These are phyloP conservation scores for Holtermannia corniformis DNA, from an alignment of 768 basidiomycete species.

Conservation along the genomic window DNA sequence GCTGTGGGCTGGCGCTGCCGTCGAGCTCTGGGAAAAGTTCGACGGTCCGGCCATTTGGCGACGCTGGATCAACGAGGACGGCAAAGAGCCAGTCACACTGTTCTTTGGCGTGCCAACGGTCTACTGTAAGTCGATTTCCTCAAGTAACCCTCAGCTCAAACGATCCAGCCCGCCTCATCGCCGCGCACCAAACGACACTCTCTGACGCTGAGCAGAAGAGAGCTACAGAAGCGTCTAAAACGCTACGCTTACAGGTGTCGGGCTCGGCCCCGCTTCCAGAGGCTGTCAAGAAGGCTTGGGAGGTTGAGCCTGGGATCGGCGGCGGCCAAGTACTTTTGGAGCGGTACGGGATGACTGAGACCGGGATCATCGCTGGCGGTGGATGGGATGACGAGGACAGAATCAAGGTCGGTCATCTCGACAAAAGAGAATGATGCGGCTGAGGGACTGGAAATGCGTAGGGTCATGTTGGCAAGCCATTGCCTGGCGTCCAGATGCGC, in stretches of 20 bases:
- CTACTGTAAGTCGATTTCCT: constrained; percentile 15
- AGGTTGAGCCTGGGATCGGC: constrained; percentile 16
- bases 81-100: constrained; percentile 23
- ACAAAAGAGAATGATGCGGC: neutral
- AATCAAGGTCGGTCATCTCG: constrained; percentile 14
- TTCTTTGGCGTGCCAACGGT: constrained; percentile 38
- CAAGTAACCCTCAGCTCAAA: neutral
- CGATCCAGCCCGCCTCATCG: constrained; percentile 17
- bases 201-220: constrained; percentile 9
- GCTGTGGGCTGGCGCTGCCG: constrained; percentile 31
- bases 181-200: constrained; percentile 8
- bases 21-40: constrained; percentile 32
- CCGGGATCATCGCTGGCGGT: constrained; percentile 26
- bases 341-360: constrained; percentile 39
- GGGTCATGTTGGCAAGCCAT: constrained; percentile 33
- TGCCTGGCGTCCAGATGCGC: constrained; percentile 24
- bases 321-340: constrained; percentile 31
- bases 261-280: constrained; percentile 34
- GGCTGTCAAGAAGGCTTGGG: constrained; percentile 32
- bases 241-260: constrained; percentile 27
- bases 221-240: constrained; percentile 22
- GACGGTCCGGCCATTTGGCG: constrained; percentile 31
- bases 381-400: constrained; percentile 15
- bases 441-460: constrained; percentile 1
- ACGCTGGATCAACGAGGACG: constrained; percentile 19